Conservation (phyloP, 345 rosid genomes). For the Luvunga scandens region DNA sequence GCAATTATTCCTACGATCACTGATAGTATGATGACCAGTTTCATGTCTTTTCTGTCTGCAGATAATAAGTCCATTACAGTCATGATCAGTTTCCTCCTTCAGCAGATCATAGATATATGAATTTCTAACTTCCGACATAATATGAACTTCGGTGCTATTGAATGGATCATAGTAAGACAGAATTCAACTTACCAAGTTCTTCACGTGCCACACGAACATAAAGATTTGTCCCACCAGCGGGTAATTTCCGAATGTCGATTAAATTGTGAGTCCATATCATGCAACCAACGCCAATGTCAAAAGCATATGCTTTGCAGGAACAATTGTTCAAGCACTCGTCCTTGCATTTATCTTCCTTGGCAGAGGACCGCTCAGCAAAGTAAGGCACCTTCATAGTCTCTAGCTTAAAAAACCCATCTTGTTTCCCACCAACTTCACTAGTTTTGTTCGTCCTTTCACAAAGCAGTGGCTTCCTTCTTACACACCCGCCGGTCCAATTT, state of each 20-base stretch:
- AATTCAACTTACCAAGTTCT: constrained; percentile 20
- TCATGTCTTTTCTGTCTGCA: constrained; percentile 15
- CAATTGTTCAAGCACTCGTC: constrained; percentile 41
- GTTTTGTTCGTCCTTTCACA: constrained; percentile 27
- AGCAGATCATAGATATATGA: no score
- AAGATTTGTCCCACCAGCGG: constrained; percentile 37
- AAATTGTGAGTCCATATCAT: constrained; percentile 42
- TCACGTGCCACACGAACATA: constrained; percentile 10
- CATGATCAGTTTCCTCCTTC: background rate
- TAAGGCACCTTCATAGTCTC: constrained; percentile 43
- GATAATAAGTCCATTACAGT: background rate
- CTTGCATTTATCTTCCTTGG: constrained; percentile 26
- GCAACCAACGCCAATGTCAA: constrained; percentile 36
- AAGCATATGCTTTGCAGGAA: constrained; percentile 21
- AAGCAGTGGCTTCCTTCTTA: constrained; percentile 28
- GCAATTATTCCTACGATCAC: constrained; percentile 5
- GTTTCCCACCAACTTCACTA: constrained; percentile 19
- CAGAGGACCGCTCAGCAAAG: constrained; percentile 19
- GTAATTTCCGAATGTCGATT: constrained; percentile 34
- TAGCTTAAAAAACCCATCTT: constrained; percentile 44
- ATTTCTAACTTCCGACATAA: background rate
- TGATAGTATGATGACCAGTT: background rate
- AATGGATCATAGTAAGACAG: background rate
- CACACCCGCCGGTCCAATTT: constrained; percentile 53
- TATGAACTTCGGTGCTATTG: background rate